Evolutionary conservation across 2,329 filamentous ascomycete genomes (phyloP), one percentile per base, ranked within the genome.

Genomic region (Emergomyces africanus): DNA sequence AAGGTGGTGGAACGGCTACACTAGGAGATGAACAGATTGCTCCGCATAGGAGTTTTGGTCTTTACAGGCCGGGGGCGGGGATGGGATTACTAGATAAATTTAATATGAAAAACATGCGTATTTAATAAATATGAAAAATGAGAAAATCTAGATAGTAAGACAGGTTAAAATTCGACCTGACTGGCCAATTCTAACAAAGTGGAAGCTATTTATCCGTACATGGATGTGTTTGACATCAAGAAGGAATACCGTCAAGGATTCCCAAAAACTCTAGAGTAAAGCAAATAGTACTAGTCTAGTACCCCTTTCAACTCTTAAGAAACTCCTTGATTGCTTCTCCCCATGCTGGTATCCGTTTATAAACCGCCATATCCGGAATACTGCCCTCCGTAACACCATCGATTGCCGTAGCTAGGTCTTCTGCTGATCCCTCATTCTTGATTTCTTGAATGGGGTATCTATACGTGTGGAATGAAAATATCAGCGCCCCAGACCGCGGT

Each of bases 1-100:
- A 96, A 96, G 80, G 89, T 95, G 42, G 69, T 96, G 61, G 81
- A 87, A 66, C 79, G 90, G 70, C 79, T 95, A 68, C 78, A 78
- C 61, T 82, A 76, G 64, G 64, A 39, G 30, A 6, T n/a, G 20
- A 18, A 12, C 6, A 28, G 33, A 25, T 18, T 18, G 25, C 18
- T 51, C 15, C 28, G 18, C 2, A 18, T 14, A 8, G n/a, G 49
- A n/a, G 35, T 51, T 51, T 12, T 28, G 12, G 14, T 25, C 2
- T 6, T 48, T 23, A 25, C n/a, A n/a, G n/a, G n/a, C n/a, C n/a
- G n/a, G 23, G 5, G 23, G 12, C 1, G 3, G 4, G 28, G 3
- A 30, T 30, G 3, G 20, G 20, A n/a, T 25, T 48, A 14, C 10
- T 44, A 39, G 30, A 46, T 18, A 41, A 20, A 23, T 42, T 30